These are phyloP conservation scores for Neopestalotiopsis sp. DNA, from an alignment of 2,329 filamentous ascomycete species.

Conservation along the genomic window DNA sequence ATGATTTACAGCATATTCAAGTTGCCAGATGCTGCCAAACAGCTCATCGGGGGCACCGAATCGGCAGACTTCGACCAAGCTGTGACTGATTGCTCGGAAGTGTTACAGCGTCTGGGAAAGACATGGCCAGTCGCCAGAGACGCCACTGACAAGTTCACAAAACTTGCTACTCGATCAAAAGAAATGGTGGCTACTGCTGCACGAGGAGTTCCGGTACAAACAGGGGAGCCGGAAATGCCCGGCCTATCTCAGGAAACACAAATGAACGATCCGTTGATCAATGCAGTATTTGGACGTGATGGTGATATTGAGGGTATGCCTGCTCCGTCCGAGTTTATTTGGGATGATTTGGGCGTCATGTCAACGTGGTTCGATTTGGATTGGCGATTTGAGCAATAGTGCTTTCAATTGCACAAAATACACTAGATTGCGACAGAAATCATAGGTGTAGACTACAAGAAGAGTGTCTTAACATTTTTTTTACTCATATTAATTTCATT, in stretches of 20 bases:
- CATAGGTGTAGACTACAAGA: too few species aligned
- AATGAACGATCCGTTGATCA: not conserved
- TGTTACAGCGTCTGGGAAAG: constrained; percentile 2
- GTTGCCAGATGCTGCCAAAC: not conserved
- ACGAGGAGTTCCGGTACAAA: not conserved
- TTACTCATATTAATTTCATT: not conserved
- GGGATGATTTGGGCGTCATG: constrained; percentile 12
- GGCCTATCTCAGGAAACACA: not conserved
- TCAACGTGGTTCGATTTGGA: constrained; percentile 7
- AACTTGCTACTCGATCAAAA: constrained; percentile 4
- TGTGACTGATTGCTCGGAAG: not conserved
- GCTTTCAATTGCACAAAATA: too few species aligned
- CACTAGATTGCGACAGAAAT: too few species aligned
- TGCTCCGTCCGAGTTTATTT: not conserved
- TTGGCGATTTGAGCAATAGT: not conserved
- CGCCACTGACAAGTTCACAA: constrained; percentile 12
- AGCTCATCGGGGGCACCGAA: not conserved
- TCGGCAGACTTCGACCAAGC: constrained; percentile 7
- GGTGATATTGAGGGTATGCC: not conserved
- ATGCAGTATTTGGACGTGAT: not conserved
- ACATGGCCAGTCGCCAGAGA: constrained; percentile 18
- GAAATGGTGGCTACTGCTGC: not conserved
- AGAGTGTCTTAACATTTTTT: not conserved
- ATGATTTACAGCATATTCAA: constrained; percentile 15
- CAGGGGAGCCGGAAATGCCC: not conserved